A percentile compares a stretch with the other conserved stretches of the same genome.
These are phyloP conservation scores for Myrica gale DNA, from an alignment of 306 rosid species.

Conservation along the genomic window DNA sequence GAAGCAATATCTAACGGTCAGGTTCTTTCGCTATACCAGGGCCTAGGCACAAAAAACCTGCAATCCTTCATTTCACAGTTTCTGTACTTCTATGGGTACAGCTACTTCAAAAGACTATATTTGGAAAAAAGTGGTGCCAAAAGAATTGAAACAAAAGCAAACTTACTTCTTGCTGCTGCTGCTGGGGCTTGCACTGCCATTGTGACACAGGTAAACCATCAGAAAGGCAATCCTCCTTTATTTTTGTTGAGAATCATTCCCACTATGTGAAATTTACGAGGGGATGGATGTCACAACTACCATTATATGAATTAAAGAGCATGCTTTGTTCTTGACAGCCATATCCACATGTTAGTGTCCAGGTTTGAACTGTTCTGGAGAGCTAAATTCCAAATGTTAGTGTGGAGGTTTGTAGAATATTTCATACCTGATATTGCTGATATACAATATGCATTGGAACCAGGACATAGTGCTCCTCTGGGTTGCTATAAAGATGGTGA, in stretches of 20 bases:
- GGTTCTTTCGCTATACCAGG: conserved; percentile 90
- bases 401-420: not conserved
- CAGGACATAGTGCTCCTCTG: not conserved
- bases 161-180: conserved; percentile 87
- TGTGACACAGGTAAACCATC: conserved; percentile 73
- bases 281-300: not conserved
- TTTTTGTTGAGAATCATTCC: conserved; percentile 14
- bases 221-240: not conserved
- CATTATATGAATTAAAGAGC: not conserved
- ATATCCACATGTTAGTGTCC: not conserved
- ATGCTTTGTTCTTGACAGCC: conserved; percentile 4
- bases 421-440: not conserved
- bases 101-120: conserved; percentile 89
- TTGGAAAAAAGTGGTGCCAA: conserved; percentile 68
- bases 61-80: conserved; percentile 94
- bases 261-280: not conserved
- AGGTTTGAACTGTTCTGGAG: not conserved
- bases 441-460: not conserved
- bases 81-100: conserved; percentile 91
- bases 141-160: conserved; percentile 76
- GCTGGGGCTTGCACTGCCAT: conserved; percentile 98
- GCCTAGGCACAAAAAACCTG: conserved; percentile 87
- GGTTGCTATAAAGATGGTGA: not conserved
- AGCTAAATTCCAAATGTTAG: not conserved
- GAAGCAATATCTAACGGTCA: conserved; percentile 76